Evolutionary conservation across 169 alveolate genomes (phyloP).

Genomic region (Theileria orientalis): DNA sequence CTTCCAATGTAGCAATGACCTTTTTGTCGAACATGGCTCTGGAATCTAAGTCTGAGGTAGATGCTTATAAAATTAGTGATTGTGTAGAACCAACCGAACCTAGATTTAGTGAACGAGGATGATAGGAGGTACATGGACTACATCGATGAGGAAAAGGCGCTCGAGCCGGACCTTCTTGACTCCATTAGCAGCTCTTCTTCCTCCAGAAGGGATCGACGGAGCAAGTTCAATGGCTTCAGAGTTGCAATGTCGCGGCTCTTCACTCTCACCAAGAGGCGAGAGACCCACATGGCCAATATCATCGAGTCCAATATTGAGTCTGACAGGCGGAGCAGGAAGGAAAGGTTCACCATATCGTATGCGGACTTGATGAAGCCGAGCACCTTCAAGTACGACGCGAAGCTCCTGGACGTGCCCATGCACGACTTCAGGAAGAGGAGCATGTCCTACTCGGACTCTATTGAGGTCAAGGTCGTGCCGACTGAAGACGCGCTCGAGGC

Average conservation of each 20-base stretch:
- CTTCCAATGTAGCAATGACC: conserved; percentile 59
- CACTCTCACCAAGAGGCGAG: too few species aligned
- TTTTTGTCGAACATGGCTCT: conserved; percentile 44
- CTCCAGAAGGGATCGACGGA: too few species aligned
- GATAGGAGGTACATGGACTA: neutral
- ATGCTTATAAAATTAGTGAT: neutral
- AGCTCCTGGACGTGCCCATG: conserved; percentile 42
- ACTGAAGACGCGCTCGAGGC: neutral
- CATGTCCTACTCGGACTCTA: neutral
- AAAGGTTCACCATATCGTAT: conserved; percentile 46
- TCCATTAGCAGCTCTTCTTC: too few species aligned
- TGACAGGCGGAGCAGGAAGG: conserved; percentile 2
- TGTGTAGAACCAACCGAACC: neutral
- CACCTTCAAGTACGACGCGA: conserved; percentile 44
- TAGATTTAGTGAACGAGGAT: conserved; percentile 5
- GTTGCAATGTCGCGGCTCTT: too few species aligned
- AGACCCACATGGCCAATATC: neutral
- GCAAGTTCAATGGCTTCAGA: too few species aligned
- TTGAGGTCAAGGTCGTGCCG: conserved; percentile 4
- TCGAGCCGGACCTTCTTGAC: too few species aligned
- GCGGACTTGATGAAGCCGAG: conserved; percentile 61
- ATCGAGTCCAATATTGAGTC: neutral
- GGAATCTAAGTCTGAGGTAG: conserved; percentile 20
- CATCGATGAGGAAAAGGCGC: neutral
- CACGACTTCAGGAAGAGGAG: conserved; percentile 11